Percentiles rank a stretch among this genome's conserved stretches.
Conservation (phyloP, 495 filamentous ascomycete genomes). For the Penicillium fimorum region DNA sequence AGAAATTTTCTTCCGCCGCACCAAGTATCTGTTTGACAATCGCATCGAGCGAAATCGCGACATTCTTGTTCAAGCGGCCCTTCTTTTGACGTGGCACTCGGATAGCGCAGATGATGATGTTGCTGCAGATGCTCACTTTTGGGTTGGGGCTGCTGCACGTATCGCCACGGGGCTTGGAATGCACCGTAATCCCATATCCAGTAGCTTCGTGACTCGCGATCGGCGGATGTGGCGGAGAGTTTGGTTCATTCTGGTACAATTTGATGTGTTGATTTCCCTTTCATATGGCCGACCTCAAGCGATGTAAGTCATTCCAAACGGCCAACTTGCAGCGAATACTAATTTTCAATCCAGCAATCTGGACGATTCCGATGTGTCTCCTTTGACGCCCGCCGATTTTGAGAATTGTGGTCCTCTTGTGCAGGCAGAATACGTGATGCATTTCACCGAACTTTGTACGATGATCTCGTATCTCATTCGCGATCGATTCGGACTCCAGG, state of each 20-base stretch:
- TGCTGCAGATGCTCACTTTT: conserved; percentile 49
- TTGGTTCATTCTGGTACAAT: conserved; percentile 50
- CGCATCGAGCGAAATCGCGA: conserved; percentile 52
- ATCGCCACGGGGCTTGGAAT: conserved; percentile 51
- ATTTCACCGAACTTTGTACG: conserved; percentile 46
- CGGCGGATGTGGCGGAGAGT: conserved; percentile 48
- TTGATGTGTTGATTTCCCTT: conserved; percentile 49
- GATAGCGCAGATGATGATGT: conserved; percentile 50
- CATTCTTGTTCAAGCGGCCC: conserved; percentile 46
- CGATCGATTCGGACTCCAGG: conserved; percentile 42
- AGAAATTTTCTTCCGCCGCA: conserved; percentile 48
- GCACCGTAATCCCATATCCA: conserved; percentile 49
- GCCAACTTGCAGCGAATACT: neutral
- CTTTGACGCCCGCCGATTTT: conserved; percentile 46
- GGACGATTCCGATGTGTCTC: conserved; percentile 49
- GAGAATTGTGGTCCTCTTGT: conserved; percentile 45
- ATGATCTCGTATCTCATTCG: conserved; percentile 49
- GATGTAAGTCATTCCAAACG: conserved; percentile 33
- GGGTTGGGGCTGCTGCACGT: conserved; percentile 48
- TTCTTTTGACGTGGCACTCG: conserved; percentile 50
- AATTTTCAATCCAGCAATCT: conserved; percentile 34
- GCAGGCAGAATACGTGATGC: conserved; percentile 44
- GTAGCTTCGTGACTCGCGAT: conserved; percentile 42
- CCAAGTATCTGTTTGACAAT: conserved; percentile 49
- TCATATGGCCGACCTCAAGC: conserved; percentile 51